Base-by-base conservation (phyloP, 768 basidiomycete genomes). In the Saitozyma podzolica region DNA sequence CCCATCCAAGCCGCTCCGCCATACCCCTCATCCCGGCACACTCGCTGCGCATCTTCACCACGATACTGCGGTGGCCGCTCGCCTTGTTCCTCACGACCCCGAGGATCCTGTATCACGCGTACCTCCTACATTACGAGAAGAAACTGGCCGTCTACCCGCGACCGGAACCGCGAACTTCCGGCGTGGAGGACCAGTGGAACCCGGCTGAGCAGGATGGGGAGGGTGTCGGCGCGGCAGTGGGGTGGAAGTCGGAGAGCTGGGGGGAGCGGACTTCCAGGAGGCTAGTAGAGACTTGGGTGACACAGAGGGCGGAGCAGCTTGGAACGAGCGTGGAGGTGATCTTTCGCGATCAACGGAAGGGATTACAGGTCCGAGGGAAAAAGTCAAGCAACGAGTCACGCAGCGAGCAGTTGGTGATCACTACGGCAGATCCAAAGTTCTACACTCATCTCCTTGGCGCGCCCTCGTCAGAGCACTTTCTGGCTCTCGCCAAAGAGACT, bases 81-180 rank as follows among this genome's bases (percentile, higher is more conserved):
- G 81, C 79, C 4, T 82, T 89, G 9, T 77, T 87, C 45, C 75
- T 85, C 19, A 84, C 86, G 0, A 80, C 85, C 54, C 82, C 85
- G 2, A 82, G 88, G n/a, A 89, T 89, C 57, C 69, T 86, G 5
- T 85, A 83, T 59, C 82, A 86, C 40, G 88, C 88, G 0, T 84
- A 82, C 80, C 80, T 82, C 17, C 72, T 89, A 53, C 87, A 88
- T 70, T 89, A 88, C 72, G 56, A 69, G 42, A 87, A 86, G 70
- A 64, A 78, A 7, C 80, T 89, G 17, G 82, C 84, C 56, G 84
- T 89, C 0, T 87, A 82, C 65, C 80, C 84, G 29, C 81, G 87
- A 9, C 88, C 88, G 0, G 87, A 87, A 58, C 86, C 86, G 1
- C 65, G 56, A 0, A 51, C 54, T 13, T 50, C n/a, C 9, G 56